Evolutionary conservation across 768 basidiomycete genomes (phyloP).

Genomic region (Tulasnella sp.): DNA sequence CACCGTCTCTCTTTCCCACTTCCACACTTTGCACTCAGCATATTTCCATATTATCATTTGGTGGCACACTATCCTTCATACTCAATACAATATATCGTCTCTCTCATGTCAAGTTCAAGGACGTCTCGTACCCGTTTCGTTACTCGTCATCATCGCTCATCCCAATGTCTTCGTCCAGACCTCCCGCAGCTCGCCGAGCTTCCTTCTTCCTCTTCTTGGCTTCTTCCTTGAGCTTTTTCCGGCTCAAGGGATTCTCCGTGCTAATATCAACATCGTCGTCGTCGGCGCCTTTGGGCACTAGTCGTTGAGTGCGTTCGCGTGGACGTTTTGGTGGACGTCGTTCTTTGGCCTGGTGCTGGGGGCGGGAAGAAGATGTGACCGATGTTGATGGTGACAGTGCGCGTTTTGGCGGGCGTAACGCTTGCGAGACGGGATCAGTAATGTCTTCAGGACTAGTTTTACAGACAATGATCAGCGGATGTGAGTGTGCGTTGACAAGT

Average conservation of each 20-base stretch:
- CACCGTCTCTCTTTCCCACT: background rate
- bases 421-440: background rate
- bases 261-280: constrained; percentile 20
- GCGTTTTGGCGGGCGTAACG: background rate
- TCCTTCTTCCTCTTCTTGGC: constrained; percentile 32
- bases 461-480: background rate
- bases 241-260: constrained; percentile 20
- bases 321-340: constrained; percentile 17
- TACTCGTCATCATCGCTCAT: background rate
- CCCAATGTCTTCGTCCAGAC: background rate
- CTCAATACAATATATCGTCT: background rate
- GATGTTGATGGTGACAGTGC: constrained; percentile 26
- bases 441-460: background rate
- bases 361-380: background rate
- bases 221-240: constrained; percentile 32
- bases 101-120: background rate
- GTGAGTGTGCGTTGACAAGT: background rate
- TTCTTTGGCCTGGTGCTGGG: constrained; percentile 5
- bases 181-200: background rate
- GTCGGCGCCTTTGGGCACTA: constrained; percentile 17
- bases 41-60: background rate
- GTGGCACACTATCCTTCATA: background rate
- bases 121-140: background rate
- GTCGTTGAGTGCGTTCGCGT: constrained; percentile 30
- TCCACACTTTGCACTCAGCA: background rate